Percentiles rank a stretch among this genome's conserved stretches.
Evolutionary conservation across 257 asterid species (phyloP).

Genomic region (Nicotiana benthamiana): DNA sequence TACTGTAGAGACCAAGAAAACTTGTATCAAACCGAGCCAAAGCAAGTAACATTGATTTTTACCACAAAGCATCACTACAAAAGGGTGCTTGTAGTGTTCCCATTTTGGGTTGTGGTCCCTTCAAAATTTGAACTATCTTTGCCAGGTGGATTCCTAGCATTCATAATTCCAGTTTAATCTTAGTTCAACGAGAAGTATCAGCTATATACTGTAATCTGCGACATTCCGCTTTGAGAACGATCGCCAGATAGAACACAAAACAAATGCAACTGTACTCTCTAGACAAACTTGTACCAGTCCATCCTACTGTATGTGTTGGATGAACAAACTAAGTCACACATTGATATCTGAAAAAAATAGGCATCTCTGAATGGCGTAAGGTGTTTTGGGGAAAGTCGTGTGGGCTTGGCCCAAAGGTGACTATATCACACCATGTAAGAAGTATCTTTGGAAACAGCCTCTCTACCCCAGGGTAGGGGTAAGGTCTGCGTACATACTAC

Average conservation of each 20-base stretch:
- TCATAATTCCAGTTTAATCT: neutral
- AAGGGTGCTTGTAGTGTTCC: neutral
- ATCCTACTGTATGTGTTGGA: neutral
- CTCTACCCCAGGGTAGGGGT: too few species aligned
- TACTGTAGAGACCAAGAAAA: constrained; percentile 26
- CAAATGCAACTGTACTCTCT: neutral
- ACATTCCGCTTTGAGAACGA: neutral
- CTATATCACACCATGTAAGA: too few species aligned
- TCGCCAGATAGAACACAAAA: neutral
- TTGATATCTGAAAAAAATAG: too few species aligned
- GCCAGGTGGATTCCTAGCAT: neutral
- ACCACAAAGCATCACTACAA: neutral
- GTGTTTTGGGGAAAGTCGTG: too few species aligned
- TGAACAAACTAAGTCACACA: too few species aligned
- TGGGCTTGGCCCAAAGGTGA: too few species aligned
- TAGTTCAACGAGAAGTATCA: neutral
- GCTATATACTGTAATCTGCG: neutral
- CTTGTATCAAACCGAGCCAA: neutral
- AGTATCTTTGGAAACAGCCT: too few species aligned
- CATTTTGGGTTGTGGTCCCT: neutral
- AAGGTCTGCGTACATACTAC: too few species aligned
- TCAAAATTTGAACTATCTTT: neutral
- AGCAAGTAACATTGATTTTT: neutral
- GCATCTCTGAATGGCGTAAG: too few species aligned
- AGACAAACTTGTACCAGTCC: neutral